Percentiles rank a stretch among this genome's conserved stretches.
phyloP scores from a whole-genome alignment of 768 basidiomycete genomes.

The Suillus spraguei region DNA sequence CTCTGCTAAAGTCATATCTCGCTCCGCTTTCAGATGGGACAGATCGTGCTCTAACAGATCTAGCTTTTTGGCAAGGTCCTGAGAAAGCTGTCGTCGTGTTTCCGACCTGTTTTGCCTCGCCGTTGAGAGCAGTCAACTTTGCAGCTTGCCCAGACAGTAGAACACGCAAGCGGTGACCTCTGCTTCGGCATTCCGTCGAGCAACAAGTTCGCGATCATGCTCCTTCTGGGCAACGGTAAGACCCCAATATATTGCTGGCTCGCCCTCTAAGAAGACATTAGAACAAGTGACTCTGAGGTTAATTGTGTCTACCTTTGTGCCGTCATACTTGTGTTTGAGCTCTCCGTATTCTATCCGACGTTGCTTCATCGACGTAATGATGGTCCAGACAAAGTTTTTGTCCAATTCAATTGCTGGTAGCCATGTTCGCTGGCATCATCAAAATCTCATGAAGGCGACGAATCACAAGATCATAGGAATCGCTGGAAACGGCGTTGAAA shows the following conservation, averaged over 20 bases:
- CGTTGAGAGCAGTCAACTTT: conserved; percentile 80
- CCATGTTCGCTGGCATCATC: conserved; percentile 61
- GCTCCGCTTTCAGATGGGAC: conserved; percentile 83
- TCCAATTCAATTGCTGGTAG: conserved; percentile 68
- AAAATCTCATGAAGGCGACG: conserved; percentile 63
- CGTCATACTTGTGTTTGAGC: conserved; percentile 79
- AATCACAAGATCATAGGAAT: conserved; percentile 48
- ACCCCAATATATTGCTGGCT: conserved; percentile 91
- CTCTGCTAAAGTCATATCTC: conserved; percentile 92
- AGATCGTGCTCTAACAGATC: conserved; percentile 82
- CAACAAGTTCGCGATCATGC: conserved; percentile 89
- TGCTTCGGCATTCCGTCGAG: conserved; percentile 87
- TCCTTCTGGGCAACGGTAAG: conserved; percentile 91
- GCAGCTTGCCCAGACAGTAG: conserved; percentile 90
- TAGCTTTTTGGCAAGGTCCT: conserved; percentile 77
- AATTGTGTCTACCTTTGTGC: conserved; percentile 72
- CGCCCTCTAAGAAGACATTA: conserved; percentile 59
- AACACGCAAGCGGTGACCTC: conserved; percentile 87
- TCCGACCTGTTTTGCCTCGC: conserved; percentile 79
- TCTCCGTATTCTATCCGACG: conserved; percentile 59
- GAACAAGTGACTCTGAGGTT: conserved; percentile 7
- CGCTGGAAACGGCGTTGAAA: conserved; percentile 29
- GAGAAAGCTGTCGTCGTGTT: conserved; percentile 73
- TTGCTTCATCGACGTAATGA: conserved; percentile 67
- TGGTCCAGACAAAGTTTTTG: conserved; percentile 67